These are phyloP conservation scores for Parathielavia hyrcaniae DNA, from an alignment of 495 filamentous ascomycete species.

Conservation along the genomic window DNA sequence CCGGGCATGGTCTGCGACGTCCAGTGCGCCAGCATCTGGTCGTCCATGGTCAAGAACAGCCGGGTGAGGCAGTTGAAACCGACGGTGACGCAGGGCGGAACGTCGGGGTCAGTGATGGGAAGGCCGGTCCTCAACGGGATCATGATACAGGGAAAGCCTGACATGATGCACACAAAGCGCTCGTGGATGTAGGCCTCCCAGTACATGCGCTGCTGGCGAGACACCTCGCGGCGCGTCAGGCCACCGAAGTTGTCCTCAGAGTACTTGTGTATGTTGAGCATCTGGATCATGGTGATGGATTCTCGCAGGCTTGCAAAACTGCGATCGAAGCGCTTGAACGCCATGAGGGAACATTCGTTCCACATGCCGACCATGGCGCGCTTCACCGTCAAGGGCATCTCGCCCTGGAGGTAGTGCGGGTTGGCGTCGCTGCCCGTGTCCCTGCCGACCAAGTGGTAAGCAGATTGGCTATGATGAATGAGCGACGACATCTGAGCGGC, in stretches of 20 bases:
- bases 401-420: background rate
- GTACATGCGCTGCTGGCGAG: slow-evolving; percentile 6
- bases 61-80: slow-evolving; percentile 6
- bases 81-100: background rate
- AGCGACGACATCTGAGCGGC: slow-evolving; percentile 3
- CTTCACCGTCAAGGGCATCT: slow-evolving; percentile 2
- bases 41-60: slow-evolving; percentile 1
- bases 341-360: slow-evolving; percentile 7
- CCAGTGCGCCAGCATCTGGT: background rate
- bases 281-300: slow-evolving; percentile 6
- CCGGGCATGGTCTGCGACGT: background rate
- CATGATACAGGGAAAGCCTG: slow-evolving; percentile 4
- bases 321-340: slow-evolving; percentile 7
- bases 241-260: slow-evolving; percentile 3
- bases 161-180: slow-evolving; percentile 8
- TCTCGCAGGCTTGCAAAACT: slow-evolving; percentile 3
- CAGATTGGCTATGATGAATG: background rate
- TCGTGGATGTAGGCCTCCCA: slow-evolving; percentile 8
- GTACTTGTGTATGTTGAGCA: slow-evolving; percentile 9
- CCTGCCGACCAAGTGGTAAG: background rate
- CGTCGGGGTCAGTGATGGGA: slow-evolving; percentile 1
- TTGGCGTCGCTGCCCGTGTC: background rate
- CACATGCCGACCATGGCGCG: slow-evolving; percentile 2
- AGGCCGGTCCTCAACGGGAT: slow-evolving; percentile 1
- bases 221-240: background rate